These are phyloP conservation scores for Diddensiella transvaalensis DNA, from an alignment of 805 yeast genomes.

Conservation along the genomic window DNA sequence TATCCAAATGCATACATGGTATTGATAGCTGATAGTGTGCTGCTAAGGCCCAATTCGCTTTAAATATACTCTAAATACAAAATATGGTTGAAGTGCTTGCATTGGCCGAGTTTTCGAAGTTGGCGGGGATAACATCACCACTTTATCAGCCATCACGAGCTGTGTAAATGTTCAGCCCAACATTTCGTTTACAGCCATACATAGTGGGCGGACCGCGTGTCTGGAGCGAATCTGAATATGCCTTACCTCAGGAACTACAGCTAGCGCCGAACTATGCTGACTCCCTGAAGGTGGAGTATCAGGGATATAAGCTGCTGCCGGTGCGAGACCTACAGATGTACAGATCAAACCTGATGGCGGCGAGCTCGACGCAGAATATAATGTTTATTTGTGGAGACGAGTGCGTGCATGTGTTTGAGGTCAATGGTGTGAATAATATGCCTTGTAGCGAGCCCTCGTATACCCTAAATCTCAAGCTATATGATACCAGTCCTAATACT, in stretches of 20 bases:
- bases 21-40: too few species aligned
- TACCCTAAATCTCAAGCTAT: slow-evolving; percentile 42
- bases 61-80: too few species aligned
- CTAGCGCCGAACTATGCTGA: slow-evolving; percentile 6
- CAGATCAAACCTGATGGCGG: slow-evolving; percentile 11
- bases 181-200: too few species aligned
- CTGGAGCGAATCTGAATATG: background rate
- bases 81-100: too few species aligned
- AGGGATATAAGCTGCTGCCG: slow-evolving; percentile 5
- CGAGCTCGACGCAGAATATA: slow-evolving; percentile 10
- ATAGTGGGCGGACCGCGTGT: background rate
- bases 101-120: too few species aligned
- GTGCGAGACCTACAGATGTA: slow-evolving; percentile 8
- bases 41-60: too few species aligned
- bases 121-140: too few species aligned
- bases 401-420: slow-evolving; percentile 5
- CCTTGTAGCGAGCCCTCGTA: slow-evolving; percentile 28
- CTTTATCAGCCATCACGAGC: too few species aligned
- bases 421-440: slow-evolving; percentile 6
- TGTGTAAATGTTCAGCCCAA: too few species aligned
- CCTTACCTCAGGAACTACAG: background rate
- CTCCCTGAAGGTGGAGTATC: slow-evolving; percentile 6
- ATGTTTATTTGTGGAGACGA: slow-evolving; percentile 11
- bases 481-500: slow-evolving; percentile 40
- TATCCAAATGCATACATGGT: too few species aligned